Percentiles rank a stretch among this genome's conserved stretches.
Evolutionary conservation across 805 yeast species (phyloP).

Genomic region (Candida berthetii): DNA sequence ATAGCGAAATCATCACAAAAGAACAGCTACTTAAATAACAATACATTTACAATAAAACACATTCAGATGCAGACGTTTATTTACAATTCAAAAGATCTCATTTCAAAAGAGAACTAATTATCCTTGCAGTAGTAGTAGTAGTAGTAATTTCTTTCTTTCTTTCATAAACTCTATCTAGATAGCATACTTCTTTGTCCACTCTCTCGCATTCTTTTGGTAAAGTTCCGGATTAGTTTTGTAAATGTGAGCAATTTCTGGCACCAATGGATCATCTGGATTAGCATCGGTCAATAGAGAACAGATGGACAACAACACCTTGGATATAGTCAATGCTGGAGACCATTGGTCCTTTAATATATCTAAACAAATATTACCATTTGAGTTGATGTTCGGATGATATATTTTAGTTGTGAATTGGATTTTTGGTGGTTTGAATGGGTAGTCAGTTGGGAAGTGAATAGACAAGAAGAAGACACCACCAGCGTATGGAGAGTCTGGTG

Average conservation of each 20-base stretch:
- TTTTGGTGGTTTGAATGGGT: slow-evolving; percentile 98
- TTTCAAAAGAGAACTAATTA: background rate
- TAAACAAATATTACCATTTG: slow-evolving; percentile 92
- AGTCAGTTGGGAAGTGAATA: slow-evolving; percentile 97
- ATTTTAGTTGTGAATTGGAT: slow-evolving; percentile 89
- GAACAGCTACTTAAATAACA: too few species aligned
- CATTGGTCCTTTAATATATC: slow-evolving; percentile 97
- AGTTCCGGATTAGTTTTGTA: slow-evolving; percentile 91
- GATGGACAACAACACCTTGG: slow-evolving; percentile 90
- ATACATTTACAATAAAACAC: too few species aligned
- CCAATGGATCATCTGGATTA: slow-evolving; percentile 98
- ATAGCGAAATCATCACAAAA: background rate
- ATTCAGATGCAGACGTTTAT: slow-evolving; percentile 11
- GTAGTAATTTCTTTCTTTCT: too few species aligned
- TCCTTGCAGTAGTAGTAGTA: too few species aligned
- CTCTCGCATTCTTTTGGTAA: slow-evolving; percentile 95
- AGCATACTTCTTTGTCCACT: slow-evolving; percentile 98
- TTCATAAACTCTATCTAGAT: slow-evolving; percentile 35
- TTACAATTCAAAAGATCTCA: slow-evolving; percentile 5
- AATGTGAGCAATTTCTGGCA: slow-evolving; percentile 95
- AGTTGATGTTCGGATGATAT: slow-evolving; percentile 95
- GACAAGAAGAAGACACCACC: slow-evolving; percentile 96
- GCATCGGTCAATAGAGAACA: slow-evolving; percentile 97
- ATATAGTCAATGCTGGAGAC: slow-evolving; percentile 97
- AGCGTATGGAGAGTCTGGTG: slow-evolving; percentile 84